Evolutionary conservation across 371 early-diverging fungal species (phyloP).

Genomic region (Polyrhizophydium stewartii): DNA sequence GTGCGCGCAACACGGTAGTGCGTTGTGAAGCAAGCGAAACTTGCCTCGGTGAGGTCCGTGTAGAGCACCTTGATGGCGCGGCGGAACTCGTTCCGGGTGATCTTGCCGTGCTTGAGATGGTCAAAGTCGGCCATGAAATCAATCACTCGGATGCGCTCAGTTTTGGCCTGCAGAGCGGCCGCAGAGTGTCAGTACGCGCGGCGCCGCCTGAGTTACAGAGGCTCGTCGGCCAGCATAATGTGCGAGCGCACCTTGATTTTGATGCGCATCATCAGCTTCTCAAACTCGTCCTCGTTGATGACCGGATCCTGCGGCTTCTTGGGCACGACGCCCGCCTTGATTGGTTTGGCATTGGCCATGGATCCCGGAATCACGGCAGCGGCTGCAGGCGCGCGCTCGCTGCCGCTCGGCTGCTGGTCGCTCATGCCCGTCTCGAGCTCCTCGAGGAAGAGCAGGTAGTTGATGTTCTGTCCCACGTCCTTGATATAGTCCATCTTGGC

Average conservation of each 20-base stretch:
- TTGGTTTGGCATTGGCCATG: background rate
- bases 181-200: background rate
- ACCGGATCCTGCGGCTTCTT: background rate
- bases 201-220: no score
- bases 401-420: background rate
- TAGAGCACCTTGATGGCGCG: constrained; percentile 38
- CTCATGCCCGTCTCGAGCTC: constrained; percentile 29
- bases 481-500: constrained; percentile 21
- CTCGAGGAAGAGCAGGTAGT: constrained; percentile 35
- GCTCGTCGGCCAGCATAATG: background rate
- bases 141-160: constrained; percentile 43
- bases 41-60: constrained; percentile 24
- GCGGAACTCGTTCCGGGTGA: constrained; percentile 37
- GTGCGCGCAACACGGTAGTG: background rate
- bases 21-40: no score
- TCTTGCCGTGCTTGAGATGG: constrained; percentile 36
- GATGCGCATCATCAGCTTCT: constrained; percentile 28
- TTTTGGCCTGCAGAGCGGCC: constrained; percentile 26
- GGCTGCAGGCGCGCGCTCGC: no score
- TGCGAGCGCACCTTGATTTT: constrained; percentile 23
- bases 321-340: background rate
- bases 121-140: constrained; percentile 50
- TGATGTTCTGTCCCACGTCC: constrained; percentile 29
- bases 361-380: background rate
- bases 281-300: constrained; percentile 13